These are phyloP conservation scores for Arxiozyma slooffiae DNA, from an alignment of 1,139 yeast species.

Conservation along the genomic window DNA sequence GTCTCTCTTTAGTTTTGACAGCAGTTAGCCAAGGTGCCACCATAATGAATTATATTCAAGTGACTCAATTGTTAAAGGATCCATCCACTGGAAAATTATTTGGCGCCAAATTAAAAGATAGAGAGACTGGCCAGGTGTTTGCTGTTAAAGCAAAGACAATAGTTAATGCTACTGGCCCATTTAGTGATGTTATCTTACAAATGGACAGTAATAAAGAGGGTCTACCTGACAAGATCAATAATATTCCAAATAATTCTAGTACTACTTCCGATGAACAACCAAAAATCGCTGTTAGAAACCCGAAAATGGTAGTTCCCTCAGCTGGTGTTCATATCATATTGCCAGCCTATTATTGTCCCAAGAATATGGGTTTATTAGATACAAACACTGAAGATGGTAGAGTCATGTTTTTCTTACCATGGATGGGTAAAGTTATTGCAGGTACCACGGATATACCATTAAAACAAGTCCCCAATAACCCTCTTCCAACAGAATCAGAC, in stretches of 20 bases:
- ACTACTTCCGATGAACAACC: slow-evolving; percentile 9
- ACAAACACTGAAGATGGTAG: slow-evolving; percentile 92
- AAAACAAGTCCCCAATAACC: slow-evolving; percentile 68
- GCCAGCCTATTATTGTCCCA: slow-evolving; percentile 88
- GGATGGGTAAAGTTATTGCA: slow-evolving; percentile 96
- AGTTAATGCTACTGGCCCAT: slow-evolving; percentile 93
- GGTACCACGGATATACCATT: slow-evolving; percentile 90
- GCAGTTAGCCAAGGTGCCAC: slow-evolving; percentile 87
- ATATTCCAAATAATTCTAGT: slow-evolving; percentile 9
- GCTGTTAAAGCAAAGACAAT: slow-evolving; percentile 60
- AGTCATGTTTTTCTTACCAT: slow-evolving; percentile 93
- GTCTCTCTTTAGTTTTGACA: slow-evolving; percentile 73
- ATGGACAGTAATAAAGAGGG: slow-evolving; percentile 73
- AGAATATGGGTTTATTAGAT: slow-evolving; percentile 79
- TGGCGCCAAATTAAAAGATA: slow-evolving; percentile 71
- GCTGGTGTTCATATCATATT: slow-evolving; percentile 88
- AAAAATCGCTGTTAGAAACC: slow-evolving; percentile 27
- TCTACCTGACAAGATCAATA: slow-evolving; percentile 43
- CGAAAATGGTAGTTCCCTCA: slow-evolving; percentile 81
- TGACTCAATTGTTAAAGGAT: slow-evolving; percentile 63
- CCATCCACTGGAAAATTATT: slow-evolving; percentile 45
- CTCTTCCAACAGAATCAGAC: slow-evolving; percentile 81
- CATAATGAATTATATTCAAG: slow-evolving; percentile 77
- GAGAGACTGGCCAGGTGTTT: slow-evolving; percentile 58
- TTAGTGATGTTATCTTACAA: slow-evolving; percentile 72